Evolutionary conservation across 768 basidiomycete genomes (phyloP).

Genomic region (Suillus subluteus): DNA sequence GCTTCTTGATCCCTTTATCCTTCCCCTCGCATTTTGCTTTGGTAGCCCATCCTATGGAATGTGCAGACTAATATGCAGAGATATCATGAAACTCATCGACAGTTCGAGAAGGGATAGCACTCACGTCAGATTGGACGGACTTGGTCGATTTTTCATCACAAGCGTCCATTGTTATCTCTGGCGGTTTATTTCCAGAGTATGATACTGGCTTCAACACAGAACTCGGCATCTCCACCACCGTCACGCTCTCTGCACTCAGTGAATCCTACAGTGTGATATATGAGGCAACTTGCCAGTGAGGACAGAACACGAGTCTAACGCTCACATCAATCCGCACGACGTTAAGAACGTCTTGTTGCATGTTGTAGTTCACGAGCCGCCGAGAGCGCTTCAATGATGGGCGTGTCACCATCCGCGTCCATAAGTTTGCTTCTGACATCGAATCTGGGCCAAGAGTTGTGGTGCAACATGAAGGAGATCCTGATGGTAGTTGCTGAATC

Average conservation of each 20-base stretch:
- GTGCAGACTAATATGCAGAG: neutral
- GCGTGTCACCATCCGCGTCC: slow-evolving; percentile 8
- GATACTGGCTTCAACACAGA: neutral
- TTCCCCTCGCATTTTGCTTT: neutral
- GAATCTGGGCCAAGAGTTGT: neutral
- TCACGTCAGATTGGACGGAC: slow-evolving; percentile 2
- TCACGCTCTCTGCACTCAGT: slow-evolving; percentile 6
- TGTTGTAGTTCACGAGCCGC: neutral
- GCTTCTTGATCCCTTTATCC: slow-evolving; percentile 1
- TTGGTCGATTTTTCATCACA: neutral
- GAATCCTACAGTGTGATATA: neutral
- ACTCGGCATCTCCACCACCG: neutral
- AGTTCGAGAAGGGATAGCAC: neutral
- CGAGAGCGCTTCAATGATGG: neutral
- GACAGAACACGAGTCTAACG: neutral
- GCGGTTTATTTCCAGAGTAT: neutral
- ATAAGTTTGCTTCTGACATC: slow-evolving; percentile 6
- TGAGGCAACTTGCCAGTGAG: neutral
- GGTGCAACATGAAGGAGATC: slow-evolving; percentile 1
- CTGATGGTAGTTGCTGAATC: slow-evolving; percentile 3
- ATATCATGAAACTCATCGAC: neutral
- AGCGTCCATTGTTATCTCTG: neutral
- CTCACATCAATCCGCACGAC: neutral
- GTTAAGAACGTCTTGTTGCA: slow-evolving; percentile 7
- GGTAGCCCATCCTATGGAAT: neutral